phyloP scores from a whole-genome alignment of 768 basidiomycete species.

The Trametes gibbosa region DNA sequence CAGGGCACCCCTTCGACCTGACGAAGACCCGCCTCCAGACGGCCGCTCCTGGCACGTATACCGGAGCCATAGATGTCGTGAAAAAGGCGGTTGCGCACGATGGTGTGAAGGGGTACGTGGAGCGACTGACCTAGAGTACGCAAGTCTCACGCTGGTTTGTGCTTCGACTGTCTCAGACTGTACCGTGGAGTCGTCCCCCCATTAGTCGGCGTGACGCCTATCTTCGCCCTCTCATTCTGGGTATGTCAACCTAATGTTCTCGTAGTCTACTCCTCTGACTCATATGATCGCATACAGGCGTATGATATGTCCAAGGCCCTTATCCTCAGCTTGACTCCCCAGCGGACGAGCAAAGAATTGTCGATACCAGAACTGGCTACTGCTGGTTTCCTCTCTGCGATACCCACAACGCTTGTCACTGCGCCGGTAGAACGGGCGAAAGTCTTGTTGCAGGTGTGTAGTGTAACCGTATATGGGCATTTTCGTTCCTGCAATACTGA shows the following conservation, averaged over 20 bases:
- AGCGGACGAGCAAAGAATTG: conserved; percentile 59
- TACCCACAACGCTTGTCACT: conserved; percentile 90
- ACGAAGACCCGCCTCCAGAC: conserved; percentile 97
- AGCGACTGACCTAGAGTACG: no score
- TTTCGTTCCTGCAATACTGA: neutral
- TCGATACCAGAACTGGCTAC: conserved; percentile 79
- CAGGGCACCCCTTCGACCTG: conserved; percentile 96
- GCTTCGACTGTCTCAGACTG: conserved; percentile 46
- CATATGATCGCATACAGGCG: conserved; percentile 49
- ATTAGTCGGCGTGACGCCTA: conserved; percentile 92
- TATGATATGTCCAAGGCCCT: conserved; percentile 92
- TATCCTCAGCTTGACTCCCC: conserved; percentile 77
- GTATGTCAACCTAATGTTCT: conserved; percentile 40
- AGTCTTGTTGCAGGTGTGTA: conserved; percentile 81
- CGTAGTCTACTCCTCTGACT: neutral
- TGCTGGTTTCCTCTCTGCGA: conserved; percentile 92
- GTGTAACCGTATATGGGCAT: neutral
- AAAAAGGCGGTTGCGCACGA: conserved; percentile 88
- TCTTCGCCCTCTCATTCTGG: conserved; percentile 98
- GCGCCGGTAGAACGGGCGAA: conserved; percentile 97
- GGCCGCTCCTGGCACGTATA: conserved; percentile 83
- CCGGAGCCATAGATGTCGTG: conserved; percentile 90
- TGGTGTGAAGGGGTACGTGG: conserved; percentile 76
- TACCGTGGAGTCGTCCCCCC: conserved; percentile 95
- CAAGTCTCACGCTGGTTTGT: neutral